Conservation (phyloP, 2,329 filamentous ascomycete genomes). For the Pseudocercospora macadamiae region DNA sequence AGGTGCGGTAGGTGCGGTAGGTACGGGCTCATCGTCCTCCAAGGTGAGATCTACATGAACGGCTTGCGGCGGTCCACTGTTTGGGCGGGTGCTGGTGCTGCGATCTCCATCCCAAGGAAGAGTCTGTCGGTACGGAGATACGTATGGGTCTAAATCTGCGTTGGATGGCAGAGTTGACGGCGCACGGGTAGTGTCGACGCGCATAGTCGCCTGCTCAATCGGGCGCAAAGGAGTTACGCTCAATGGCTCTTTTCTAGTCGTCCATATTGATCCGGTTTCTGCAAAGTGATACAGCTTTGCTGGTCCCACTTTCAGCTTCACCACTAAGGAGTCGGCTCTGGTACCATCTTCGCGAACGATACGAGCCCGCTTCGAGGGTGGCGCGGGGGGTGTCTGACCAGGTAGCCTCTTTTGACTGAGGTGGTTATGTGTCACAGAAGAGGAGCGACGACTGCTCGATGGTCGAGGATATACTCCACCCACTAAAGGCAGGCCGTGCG, state of each 20-base stretch:
- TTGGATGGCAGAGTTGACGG: neutral
- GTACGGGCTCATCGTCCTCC: neutral
- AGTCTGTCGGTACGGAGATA: neutral
- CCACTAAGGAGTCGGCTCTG: slow-evolving; percentile 14
- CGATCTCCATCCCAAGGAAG: neutral
- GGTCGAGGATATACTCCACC: slow-evolving; percentile 10
- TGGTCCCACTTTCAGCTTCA: slow-evolving; percentile 11
- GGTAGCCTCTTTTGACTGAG: neutral
- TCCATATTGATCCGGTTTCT: neutral
- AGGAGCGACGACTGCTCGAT: neutral
- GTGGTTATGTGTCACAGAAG: neutral
- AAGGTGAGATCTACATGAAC: slow-evolving; percentile 2
- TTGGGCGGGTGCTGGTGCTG: neutral
- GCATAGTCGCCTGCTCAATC: neutral
- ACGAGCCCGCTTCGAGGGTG: slow-evolving; percentile 12
- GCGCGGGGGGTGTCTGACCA: neutral
- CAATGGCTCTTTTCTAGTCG: neutral
- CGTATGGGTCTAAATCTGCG: neutral
- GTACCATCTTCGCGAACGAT: slow-evolving; percentile 11
- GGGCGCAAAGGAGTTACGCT: neutral
- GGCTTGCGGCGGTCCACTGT: neutral
- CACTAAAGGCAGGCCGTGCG: slow-evolving; percentile 8
- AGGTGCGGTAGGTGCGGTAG: neutral
- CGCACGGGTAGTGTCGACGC: neutral
- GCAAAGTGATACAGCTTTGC: neutral